Percentiles rank a stretch among this genome's conserved stretches.
Conservation (phyloP, 2,329 filamentous ascomycete species). For the Exutisphaerella laricina region DNA sequence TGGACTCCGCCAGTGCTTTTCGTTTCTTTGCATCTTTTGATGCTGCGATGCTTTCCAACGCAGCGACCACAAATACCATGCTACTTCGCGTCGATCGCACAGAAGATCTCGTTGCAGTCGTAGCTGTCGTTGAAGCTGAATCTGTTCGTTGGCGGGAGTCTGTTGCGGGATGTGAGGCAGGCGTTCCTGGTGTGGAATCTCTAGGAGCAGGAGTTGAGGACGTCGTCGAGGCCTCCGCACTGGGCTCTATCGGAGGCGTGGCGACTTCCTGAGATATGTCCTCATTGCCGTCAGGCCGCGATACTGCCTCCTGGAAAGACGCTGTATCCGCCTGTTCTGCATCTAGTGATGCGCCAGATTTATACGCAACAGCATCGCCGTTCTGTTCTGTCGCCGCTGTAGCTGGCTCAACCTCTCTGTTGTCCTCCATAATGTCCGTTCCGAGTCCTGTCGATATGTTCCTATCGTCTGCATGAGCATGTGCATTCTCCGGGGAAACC, state of each 20-base stretch:
- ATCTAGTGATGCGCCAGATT: conserved; percentile 10
- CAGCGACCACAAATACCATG: conserved; percentile 90
- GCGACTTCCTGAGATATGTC: conserved; percentile 1
- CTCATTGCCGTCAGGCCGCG: conserved; percentile 13
- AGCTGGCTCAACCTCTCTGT: conserved; percentile 2
- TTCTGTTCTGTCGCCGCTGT: conserved; percentile 8
- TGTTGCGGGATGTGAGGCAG: conserved; percentile 11
- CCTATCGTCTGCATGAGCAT: conserved; percentile 17
- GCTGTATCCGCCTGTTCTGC: conserved; percentile 8
- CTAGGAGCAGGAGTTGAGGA: conserved; percentile 12
- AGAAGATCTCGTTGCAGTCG: conserved; percentile 45
- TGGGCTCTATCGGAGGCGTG: conserved; percentile 1
- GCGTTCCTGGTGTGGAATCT: conserved; percentile 18
- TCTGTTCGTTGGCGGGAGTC: conserved; percentile 49
- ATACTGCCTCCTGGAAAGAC: no score
- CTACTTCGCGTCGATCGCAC: conserved; percentile 69
- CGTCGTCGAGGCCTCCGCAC: background rate
- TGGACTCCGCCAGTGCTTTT: conserved; percentile 75
- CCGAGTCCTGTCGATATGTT: conserved; percentile 17
- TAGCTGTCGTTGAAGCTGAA: conserved; percentile 53
- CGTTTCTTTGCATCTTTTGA: conserved; percentile 87
- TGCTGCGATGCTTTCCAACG: conserved; percentile 82
- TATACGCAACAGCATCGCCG: conserved; percentile 8
- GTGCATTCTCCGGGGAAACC: conserved; percentile 10
- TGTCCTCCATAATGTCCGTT: conserved; percentile 9